Base-by-base conservation (phyloP, 208 protist genomes). In the Trypanosoma mega region DNA sequence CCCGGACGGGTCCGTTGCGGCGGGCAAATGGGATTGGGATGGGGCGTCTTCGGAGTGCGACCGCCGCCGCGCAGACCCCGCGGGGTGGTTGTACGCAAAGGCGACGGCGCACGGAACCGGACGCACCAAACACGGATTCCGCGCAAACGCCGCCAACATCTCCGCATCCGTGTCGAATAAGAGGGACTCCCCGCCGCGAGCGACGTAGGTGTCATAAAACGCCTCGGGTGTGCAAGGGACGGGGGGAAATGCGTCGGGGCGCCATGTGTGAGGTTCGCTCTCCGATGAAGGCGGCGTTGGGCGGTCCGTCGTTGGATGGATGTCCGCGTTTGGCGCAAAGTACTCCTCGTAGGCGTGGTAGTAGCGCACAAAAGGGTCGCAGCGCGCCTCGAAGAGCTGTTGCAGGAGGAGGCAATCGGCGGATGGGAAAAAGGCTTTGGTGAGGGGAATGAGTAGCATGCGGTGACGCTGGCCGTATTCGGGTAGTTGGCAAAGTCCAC, bases 141-240 rank as follows among this genome's bases (percentile, higher is more conserved):
- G 16, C 39, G 47, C 12, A 24, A 60, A 44, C 11, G 50, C 26
- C 11, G 20, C 36, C 14, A 61, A 26, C 52, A 68, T 59, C 14
- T 59, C 48, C 29, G 49, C 37, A 43, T 68, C 63, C 21, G 63
- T 68, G 31, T 68, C 51, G 30, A 68, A 60, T 20, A 68, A 8
- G 6, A 33, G 16, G 16, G 51, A 55, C 16, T 68, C 51, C 2
- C 46, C 41, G 2, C 31, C 52, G 21, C 47, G 52, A 26, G 33
- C 34, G 21, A 68, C 46, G 43, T 68, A 68, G 2, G 47, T 33
- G n/a, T 68, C 41, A 27, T 68, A 68, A n/a, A 68, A 54, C 37
- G 47, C 51, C 63, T 59, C 54, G 2, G 27, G 20, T 46, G 63
- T 53, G 36, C 52, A 59, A 11, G 37, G 20, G 1, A 60, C 12